Conservation (phyloP, 148 eudicot species). For the Silene latifolia region DNA sequence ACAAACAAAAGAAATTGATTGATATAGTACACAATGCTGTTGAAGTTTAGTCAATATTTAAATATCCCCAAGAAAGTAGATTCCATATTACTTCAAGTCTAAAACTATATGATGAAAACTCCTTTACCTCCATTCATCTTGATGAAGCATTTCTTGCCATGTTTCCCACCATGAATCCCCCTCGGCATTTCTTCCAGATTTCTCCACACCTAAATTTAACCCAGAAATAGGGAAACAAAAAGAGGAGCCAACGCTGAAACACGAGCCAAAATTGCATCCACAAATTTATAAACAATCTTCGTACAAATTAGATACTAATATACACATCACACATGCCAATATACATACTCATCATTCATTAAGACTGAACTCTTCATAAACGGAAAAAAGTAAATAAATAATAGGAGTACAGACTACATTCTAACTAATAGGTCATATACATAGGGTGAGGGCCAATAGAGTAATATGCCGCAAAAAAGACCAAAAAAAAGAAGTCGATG, state of each 20-base stretch:
- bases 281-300: neutral
- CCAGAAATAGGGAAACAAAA: slow-evolving; percentile 5
- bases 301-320: neutral
- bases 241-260: slow-evolving; percentile 1
- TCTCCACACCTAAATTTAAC: slow-evolving; percentile 66
- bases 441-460: neutral
- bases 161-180: slow-evolving; percentile 99
- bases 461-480: neutral
- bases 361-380: neutral
- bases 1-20: neutral
- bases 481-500: neutral
- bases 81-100: neutral
- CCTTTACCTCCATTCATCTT: slow-evolving; percentile 95
- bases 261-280: neutral
- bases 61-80: neutral
- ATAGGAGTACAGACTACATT: neutral
- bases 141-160: slow-evolving; percentile 98
- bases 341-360: neutral
- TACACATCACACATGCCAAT: neutral
- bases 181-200: slow-evolving; percentile 92
- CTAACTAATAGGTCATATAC: neutral
- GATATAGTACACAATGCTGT: neutral
- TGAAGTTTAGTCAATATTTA: neutral
- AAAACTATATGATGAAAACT: slow-evolving; percentile 3
- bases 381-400: neutral